Evolutionary conservation across 352 stramenopile species (phyloP).

Genomic region (Pythium coloratum): DNA sequence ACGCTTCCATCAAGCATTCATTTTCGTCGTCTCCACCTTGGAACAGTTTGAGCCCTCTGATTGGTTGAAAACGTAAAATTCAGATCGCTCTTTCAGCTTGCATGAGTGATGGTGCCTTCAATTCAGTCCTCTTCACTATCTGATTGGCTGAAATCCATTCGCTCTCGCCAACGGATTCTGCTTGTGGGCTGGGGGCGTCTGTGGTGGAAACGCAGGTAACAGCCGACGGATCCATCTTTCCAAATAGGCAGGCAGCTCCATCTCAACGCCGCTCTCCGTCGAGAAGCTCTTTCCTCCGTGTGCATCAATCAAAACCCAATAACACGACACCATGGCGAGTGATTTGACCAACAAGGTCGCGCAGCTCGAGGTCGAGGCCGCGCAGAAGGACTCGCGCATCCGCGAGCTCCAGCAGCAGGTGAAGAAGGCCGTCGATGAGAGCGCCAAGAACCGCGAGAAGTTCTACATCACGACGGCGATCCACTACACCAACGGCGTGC

Average conservation of each 20-base stretch:
- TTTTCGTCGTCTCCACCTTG: not conserved
- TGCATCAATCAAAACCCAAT: not conserved
- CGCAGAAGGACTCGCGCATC: conserved; percentile 49
- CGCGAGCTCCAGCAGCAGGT: conserved; percentile 63
- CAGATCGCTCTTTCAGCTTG: not conserved
- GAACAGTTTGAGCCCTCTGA: not conserved
- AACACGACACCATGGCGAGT: conserved; percentile 15
- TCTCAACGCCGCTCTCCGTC: not conserved
- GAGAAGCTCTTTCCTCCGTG: not conserved
- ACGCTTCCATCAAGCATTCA: not conserved
- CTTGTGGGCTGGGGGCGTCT: conserved; percentile 15
- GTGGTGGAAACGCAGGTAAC: conserved; percentile 7
- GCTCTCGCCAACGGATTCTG: conserved; percentile 1
- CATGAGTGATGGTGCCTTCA: not conserved
- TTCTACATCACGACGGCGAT: conserved; percentile 99
- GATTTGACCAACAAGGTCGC: conserved; percentile 41
- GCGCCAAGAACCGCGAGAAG: conserved; percentile 47
- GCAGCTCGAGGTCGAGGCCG: conserved; percentile 41
- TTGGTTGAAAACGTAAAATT: conserved; percentile 15
- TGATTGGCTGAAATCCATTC: not conserved
- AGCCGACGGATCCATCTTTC: not conserved
- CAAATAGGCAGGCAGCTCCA: not conserved
- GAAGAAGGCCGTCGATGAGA: conserved; percentile 45
- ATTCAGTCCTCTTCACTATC: not conserved
- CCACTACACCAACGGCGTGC: conserved; percentile 97